phyloP scores from a whole-genome alignment of 305 asterid species.

The Euphrasia arctica region DNA sequence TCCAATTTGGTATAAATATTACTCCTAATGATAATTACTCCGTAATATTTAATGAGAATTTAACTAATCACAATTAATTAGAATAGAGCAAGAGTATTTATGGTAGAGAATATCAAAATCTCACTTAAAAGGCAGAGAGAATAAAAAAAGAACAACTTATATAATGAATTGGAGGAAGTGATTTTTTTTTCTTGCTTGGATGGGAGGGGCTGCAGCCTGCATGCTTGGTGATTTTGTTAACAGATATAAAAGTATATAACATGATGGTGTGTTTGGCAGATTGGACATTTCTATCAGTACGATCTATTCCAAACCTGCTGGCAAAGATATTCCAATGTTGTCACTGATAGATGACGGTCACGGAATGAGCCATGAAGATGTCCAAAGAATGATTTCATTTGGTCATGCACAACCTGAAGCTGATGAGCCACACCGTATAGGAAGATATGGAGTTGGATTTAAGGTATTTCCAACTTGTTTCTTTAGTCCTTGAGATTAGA shows the following conservation, averaged over 20 bases:
- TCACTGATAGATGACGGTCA: slow-evolving; percentile 66
- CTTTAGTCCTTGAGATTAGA: slow-evolving; percentile 7
- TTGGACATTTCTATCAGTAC: slow-evolving; percentile 45
- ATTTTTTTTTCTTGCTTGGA: slow-evolving; percentile 3
- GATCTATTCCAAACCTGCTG: slow-evolving; percentile 41
- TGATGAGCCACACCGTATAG: slow-evolving; percentile 54
- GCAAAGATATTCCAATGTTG: slow-evolving; percentile 61
- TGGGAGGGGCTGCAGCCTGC: not conserved
- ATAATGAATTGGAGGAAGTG: too few species aligned
- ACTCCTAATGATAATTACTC: not conserved
- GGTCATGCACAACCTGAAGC: slow-evolving; percentile 52
- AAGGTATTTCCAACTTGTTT: slow-evolving; percentile 41
- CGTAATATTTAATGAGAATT: too few species aligned
- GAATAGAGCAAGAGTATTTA: too few species aligned
- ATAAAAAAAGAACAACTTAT: too few species aligned
- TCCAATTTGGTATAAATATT: not conserved
- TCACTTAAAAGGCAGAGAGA: too few species aligned
- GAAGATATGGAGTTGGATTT: slow-evolving; percentile 76
- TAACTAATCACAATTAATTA: too few species aligned
- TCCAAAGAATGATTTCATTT: slow-evolving; percentile 63
- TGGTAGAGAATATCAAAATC: too few species aligned
- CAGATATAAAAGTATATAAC: slow-evolving; percentile 2
- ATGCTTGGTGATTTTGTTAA: slow-evolving; percentile 9
- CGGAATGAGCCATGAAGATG: slow-evolving; percentile 65
- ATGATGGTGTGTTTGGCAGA: slow-evolving; percentile 36